These are phyloP conservation scores for Trichophyton rubrum DNA, from an alignment of 2,329 filamentous ascomycete species.

Conservation along the genomic window DNA sequence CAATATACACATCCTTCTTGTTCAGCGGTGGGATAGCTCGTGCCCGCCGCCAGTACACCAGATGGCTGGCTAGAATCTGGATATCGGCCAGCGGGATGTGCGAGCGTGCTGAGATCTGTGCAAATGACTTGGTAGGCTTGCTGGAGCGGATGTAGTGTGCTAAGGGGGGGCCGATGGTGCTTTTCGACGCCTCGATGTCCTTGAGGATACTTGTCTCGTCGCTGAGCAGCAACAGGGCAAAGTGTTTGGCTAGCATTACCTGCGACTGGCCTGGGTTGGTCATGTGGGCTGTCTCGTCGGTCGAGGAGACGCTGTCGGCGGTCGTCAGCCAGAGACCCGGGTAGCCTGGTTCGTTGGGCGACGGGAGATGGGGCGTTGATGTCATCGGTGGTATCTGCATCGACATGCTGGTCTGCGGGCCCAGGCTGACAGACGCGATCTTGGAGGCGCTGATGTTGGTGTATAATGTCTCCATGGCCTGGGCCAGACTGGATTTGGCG, in stretches of 20 bases:
- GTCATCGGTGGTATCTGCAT: constrained; percentile 50
- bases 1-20: constrained; percentile 76
- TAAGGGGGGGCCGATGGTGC: constrained; percentile 63
- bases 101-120: constrained; percentile 48
- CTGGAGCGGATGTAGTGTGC: constrained; percentile 55
- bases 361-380: constrained; percentile 61
- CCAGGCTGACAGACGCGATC: constrained; percentile 72
- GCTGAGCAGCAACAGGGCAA: constrained; percentile 70
- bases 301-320: constrained; percentile 61
- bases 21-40: constrained; percentile 85
- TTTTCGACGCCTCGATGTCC: constrained; percentile 55
- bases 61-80: constrained; percentile 76
- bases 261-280: constrained; percentile 46
- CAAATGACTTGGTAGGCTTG: constrained; percentile 55
- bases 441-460: constrained; percentile 69
- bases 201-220: constrained; percentile 69
- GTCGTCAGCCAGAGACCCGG: constrained; percentile 79
- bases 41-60: constrained; percentile 91
- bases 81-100: constrained; percentile 68
- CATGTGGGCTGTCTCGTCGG: constrained; percentile 48
- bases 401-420: constrained; percentile 47
- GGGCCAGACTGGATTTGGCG: constrained; percentile 62
- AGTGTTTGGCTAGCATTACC: constrained; percentile 60
- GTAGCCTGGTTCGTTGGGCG: constrained; percentile 54
- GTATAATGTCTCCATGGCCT: constrained; percentile 70